phyloP scores from a whole-genome alignment of 148 eudicot genomes.

The Rhododendron griersonianum region DNA sequence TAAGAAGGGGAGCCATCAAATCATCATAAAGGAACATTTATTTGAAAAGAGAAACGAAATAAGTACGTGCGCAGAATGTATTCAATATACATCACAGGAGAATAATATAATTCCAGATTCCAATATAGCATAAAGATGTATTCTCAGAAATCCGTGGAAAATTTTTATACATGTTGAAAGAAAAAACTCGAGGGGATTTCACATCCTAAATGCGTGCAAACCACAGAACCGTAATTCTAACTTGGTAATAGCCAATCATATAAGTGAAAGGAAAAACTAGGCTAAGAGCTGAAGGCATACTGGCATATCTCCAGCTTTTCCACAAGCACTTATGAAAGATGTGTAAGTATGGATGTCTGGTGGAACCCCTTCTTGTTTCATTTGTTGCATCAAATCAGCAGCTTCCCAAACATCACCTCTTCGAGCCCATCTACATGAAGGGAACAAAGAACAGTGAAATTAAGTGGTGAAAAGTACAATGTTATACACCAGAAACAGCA shows the following conservation, averaged over 20 bases:
- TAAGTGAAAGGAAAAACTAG: neutral
- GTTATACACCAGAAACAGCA: constrained; percentile 6
- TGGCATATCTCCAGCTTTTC: constrained; percentile 98
- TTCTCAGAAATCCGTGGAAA: neutral
- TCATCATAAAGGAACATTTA: neutral
- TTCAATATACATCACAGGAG: neutral
- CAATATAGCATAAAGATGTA: neutral
- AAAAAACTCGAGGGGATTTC: neutral
- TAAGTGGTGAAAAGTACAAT: neutral
- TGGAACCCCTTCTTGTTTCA: constrained; percentile 81
- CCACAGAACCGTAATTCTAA: neutral
- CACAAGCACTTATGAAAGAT: constrained; percentile 89
- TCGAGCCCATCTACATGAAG: constrained; percentile 83
- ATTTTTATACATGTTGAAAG: neutral
- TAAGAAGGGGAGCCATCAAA: neutral
- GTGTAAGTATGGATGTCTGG: constrained; percentile 97
- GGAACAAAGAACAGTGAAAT: constrained; percentile 3
- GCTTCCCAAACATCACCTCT: constrained; percentile 99
- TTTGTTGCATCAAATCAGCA: constrained; percentile 91
- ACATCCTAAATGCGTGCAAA: neutral
- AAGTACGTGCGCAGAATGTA: neutral
- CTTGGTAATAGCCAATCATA: neutral
- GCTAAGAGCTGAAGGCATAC: constrained; percentile 33
- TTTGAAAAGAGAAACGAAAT: neutral
- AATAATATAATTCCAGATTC: neutral